phyloP scores from a whole-genome alignment of 176 grass and related monocot genomes.

The Oryza punctata region DNA sequence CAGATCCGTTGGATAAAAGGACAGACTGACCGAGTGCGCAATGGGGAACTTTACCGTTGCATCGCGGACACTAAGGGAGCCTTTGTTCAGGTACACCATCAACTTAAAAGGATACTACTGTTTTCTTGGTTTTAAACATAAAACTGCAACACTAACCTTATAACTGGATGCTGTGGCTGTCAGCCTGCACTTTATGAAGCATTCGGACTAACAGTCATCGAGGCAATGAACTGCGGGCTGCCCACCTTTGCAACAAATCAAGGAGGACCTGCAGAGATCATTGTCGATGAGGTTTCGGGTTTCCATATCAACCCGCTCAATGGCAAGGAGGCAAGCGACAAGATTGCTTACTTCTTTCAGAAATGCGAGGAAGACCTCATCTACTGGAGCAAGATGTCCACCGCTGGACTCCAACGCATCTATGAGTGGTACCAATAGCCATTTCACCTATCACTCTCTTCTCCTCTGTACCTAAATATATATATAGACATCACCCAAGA shows the following conservation, averaged over 20 bases:
- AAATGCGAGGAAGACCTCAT: slow-evolving; percentile 75
- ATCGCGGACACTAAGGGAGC: slow-evolving; percentile 88
- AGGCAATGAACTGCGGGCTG: slow-evolving; percentile 95
- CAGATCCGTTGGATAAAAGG: slow-evolving; percentile 91
- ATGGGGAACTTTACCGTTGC: slow-evolving; percentile 89
- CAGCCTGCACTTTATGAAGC: slow-evolving; percentile 98
- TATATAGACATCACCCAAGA: too few species aligned
- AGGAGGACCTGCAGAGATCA: slow-evolving; percentile 92
- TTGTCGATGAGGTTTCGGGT: slow-evolving; percentile 83
- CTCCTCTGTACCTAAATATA: background rate
- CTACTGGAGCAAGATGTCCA: slow-evolving; percentile 96
- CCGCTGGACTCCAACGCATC: slow-evolving; percentile 83
- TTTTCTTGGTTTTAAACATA: background rate
- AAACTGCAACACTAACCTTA: background rate
- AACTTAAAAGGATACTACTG: background rate
- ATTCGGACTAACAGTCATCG: slow-evolving; percentile 90
- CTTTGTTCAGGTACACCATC: slow-evolving; percentile 75
- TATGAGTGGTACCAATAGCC: slow-evolving; percentile 64
- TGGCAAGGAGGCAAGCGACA: slow-evolving; percentile 67
- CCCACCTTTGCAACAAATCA: slow-evolving; percentile 91
- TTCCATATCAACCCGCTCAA: slow-evolving; percentile 89
- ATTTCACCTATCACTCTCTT: background rate
- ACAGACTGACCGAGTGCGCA: slow-evolving; percentile 81
- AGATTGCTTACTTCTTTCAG: slow-evolving; percentile 88
- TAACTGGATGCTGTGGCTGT: background rate